A percentile compares a stretch with the other conserved stretches of the same genome.
Evolutionary conservation across 768 basidiomycete genomes (phyloP).

Genomic region (Auricularia sp.): DNA sequence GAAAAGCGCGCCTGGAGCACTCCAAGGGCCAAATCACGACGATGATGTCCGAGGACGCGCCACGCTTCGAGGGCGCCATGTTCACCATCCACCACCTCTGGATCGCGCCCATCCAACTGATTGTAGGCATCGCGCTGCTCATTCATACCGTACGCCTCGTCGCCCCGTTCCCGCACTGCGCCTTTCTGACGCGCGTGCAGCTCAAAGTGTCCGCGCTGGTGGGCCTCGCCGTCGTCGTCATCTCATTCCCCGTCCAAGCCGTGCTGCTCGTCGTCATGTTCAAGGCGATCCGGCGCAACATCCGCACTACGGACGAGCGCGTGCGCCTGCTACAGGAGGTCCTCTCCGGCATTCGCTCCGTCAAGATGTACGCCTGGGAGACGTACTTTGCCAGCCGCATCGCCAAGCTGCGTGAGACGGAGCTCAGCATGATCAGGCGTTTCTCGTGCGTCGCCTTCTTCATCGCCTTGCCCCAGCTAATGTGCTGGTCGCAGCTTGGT

Average conservation of each 20-base stretch:
- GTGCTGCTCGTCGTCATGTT: slow-evolving; percentile 45
- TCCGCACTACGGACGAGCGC: slow-evolving; percentile 24
- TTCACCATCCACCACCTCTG: slow-evolving; percentile 33
- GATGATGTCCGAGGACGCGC: slow-evolving; percentile 55
- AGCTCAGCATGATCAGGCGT: slow-evolving; percentile 12
- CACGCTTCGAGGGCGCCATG: slow-evolving; percentile 40
- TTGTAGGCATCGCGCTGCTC: slow-evolving; percentile 51
- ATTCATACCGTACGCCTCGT: slow-evolving; percentile 38
- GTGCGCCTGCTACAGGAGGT: slow-evolving; percentile 32
- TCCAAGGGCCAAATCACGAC: slow-evolving; percentile 60
- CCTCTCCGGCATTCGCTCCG: slow-evolving; percentile 18
- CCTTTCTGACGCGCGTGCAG: slow-evolving; percentile 17
- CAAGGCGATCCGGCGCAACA: slow-evolving; percentile 27
- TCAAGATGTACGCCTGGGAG: slow-evolving; percentile 60
- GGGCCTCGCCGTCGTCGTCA: slow-evolving; percentile 43
- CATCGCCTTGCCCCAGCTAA: slow-evolving; percentile 13
- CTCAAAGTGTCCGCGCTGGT: slow-evolving; percentile 66
- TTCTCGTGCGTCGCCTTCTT: slow-evolving; percentile 24
- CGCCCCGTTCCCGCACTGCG: not conserved
- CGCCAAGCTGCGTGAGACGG: slow-evolving; percentile 23
- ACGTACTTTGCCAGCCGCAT: slow-evolving; percentile 36
- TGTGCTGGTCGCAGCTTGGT: slow-evolving; percentile 15
- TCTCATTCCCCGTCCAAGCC: slow-evolving; percentile 51
- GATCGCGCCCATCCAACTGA: slow-evolving; percentile 53
- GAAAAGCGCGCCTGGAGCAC: slow-evolving; percentile 45